Percentiles rank a stretch among this genome's conserved stretches.
phyloP scores from a whole-genome alignment of 768 basidiomycete genomes.

The Agaricus bisporus region DNA sequence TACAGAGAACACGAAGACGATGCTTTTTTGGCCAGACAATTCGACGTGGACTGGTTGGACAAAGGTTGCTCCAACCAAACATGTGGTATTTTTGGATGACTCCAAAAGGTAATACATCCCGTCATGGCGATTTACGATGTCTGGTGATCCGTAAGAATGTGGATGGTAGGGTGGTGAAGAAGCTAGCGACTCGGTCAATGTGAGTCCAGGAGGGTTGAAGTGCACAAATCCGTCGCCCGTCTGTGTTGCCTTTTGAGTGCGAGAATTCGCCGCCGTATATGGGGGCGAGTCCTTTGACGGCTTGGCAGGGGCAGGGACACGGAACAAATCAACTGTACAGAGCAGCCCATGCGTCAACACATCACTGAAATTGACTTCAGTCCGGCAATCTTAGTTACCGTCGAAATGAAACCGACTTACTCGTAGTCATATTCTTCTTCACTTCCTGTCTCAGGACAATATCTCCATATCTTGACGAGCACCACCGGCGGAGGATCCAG shows the following conservation, averaged over 20 bases:
- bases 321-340: constrained; percentile 76
- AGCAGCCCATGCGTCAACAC: constrained; percentile 61
- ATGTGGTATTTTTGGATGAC: constrained; percentile 41
- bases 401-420: constrained; percentile 24
- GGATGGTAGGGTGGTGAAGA: constrained; percentile 6
- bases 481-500: constrained; percentile 66
- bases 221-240: constrained; percentile 7
- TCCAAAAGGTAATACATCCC: constrained; percentile 37
- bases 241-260: background rate
- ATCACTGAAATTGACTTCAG: constrained; percentile 34
- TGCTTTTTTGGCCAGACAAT: constrained; percentile 46
- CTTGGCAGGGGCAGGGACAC: constrained; percentile 47
- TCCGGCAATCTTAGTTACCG: constrained; percentile 5
- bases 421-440: constrained; percentile 39
- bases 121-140: constrained; percentile 37
- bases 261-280: constrained; percentile 7
- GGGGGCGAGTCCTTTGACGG: constrained; percentile 4
- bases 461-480: constrained; percentile 44
- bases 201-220: constrained; percentile 10
- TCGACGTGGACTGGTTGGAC: constrained; percentile 51
- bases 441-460: constrained; percentile 29
- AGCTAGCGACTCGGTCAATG: constrained; percentile 3
- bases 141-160: constrained; percentile 17
- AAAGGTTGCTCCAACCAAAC: constrained; percentile 57
- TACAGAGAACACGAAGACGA: constrained; percentile 64